A percentile compares a stretch with the other conserved stretches of the same genome.
phyloP scores from a whole-genome alignment of 305 asterid genomes.

The Stenogyne calaminthoides region DNA sequence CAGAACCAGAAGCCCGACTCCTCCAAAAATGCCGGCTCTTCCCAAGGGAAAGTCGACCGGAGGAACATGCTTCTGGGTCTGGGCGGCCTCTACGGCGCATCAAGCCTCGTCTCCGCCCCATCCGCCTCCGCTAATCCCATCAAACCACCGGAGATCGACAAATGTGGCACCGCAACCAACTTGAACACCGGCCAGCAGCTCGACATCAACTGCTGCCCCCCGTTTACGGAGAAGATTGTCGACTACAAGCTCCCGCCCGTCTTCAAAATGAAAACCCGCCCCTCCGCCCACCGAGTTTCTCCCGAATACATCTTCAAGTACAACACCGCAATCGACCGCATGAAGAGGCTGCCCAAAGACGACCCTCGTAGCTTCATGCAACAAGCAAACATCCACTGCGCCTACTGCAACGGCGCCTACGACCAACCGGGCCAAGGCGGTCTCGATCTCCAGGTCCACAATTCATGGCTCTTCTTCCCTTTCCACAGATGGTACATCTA shows the following conservation, averaged over 20 bases:
- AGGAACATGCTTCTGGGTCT: conserved; percentile 57
- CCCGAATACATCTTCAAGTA: conserved; percentile 28
- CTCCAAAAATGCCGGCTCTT: background rate
- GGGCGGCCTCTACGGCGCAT: conserved; percentile 61
- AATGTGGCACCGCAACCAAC: conserved; percentile 44
- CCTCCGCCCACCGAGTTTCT: conserved; percentile 30
- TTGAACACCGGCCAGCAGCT: background rate
- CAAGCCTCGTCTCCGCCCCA: conserved; percentile 40
- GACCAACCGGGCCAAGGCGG: conserved; percentile 30
- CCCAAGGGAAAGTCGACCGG: conserved; percentile 40
- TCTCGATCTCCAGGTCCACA: conserved; percentile 36
- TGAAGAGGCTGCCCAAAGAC: conserved; percentile 36
- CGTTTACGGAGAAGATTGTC: conserved; percentile 25
- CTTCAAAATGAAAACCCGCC: conserved; percentile 11
- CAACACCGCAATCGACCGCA: conserved; percentile 36
- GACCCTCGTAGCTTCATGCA: conserved; percentile 44
- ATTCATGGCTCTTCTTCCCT: conserved; percentile 50
- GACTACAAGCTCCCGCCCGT: conserved; percentile 50
- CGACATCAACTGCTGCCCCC: conserved; percentile 63
- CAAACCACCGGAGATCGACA: conserved; percentile 45
- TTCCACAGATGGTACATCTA: conserved; percentile 55
- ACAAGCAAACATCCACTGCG: conserved; percentile 55
- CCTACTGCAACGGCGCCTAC: conserved; percentile 46
- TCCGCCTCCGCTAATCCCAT: conserved; percentile 49
- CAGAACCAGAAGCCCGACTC: background rate